These are phyloP conservation scores for Ophiocordyceps sinensis DNA, from an alignment of 2,329 filamentous ascomycete species.

Conservation along the genomic window DNA sequence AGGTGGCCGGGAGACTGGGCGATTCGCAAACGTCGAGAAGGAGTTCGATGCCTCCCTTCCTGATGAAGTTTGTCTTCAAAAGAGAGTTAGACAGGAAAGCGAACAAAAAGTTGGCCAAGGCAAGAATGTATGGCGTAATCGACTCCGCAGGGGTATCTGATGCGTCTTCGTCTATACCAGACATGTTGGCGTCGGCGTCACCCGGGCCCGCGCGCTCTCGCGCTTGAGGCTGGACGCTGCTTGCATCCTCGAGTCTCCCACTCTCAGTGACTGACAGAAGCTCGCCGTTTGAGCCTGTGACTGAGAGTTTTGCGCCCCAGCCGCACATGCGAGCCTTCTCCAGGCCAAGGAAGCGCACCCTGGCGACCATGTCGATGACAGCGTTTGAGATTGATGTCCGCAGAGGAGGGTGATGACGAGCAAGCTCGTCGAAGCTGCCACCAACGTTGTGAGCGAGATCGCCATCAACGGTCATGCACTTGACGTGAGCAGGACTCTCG, in stretches of 20 bases:
- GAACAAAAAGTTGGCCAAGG: slow-evolving; percentile 60
- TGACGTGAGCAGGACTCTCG: slow-evolving; percentile 78
- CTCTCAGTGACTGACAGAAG: slow-evolving; percentile 37
- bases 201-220: slow-evolving; percentile 22
- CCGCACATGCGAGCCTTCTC: slow-evolving; percentile 53
- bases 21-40: slow-evolving; percentile 74
- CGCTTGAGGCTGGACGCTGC: slow-evolving; percentile 18
- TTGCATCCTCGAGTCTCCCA: slow-evolving; percentile 16
- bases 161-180: slow-evolving; percentile 26
- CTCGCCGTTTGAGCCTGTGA: slow-evolving; percentile 42
- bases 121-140: slow-evolving; percentile 58
- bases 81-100: slow-evolving; percentile 61
- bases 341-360: slow-evolving; percentile 61
- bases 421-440: slow-evolving; percentile 80
- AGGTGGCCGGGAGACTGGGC: slow-evolving; percentile 56
- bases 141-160: slow-evolving; percentile 15
- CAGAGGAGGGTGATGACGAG: slow-evolving; percentile 79
- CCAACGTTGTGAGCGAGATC: slow-evolving; percentile 61
- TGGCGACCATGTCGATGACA: slow-evolving; percentile 77
- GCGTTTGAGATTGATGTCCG: slow-evolving; percentile 68
- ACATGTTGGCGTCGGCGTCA: slow-evolving; percentile 50
- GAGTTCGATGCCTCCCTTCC: slow-evolving; percentile 66
- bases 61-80: slow-evolving; percentile 61
- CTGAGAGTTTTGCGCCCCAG: slow-evolving; percentile 68
- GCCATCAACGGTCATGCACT: slow-evolving; percentile 62